Percentiles rank a stretch among this genome's conserved stretches.
Evolutionary conservation across 192 early-diverging fungal species (phyloP).

Genomic region (Allomyces arbusculus): DNA sequence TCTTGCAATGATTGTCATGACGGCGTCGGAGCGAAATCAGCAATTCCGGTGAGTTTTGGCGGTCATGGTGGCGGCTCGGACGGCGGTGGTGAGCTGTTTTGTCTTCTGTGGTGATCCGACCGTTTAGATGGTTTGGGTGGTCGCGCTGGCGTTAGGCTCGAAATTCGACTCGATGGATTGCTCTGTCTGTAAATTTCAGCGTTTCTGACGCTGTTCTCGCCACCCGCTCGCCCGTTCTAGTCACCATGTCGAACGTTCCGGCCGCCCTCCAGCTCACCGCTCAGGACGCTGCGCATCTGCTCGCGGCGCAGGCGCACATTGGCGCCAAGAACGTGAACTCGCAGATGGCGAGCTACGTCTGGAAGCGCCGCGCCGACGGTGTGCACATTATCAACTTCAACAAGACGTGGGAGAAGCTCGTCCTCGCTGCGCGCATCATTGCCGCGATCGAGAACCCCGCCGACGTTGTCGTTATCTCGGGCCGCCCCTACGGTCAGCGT

Average conservation of each 20-base stretch:
- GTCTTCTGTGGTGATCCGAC: too few relatives aligned
- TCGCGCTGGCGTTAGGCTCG: too few relatives aligned
- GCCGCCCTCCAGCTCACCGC: conserved; percentile 58
- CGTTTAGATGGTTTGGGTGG: too few relatives aligned
- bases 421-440: conserved; percentile 96
- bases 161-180: too few relatives aligned
- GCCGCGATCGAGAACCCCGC: conserved; percentile 96
- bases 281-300: conserved; percentile 81
- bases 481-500: conserved; percentile 94
- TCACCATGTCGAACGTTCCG: conserved; percentile 33
- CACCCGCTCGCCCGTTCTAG: too few relatives aligned
- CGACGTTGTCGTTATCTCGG: conserved; percentile 92
- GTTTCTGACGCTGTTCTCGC: too few relatives aligned
- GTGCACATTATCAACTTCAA: conserved; percentile 97
- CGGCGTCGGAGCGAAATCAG: too few relatives aligned
- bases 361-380: conserved; percentile 92
- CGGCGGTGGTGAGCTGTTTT: too few relatives aligned
- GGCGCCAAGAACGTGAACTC: conserved; percentile 94
- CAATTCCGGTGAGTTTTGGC: too few relatives aligned
- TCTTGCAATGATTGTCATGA: too few relatives aligned
- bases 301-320: conserved; percentile 93
- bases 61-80: too few relatives aligned
- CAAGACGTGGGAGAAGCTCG: conserved; percentile 99
- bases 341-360: conserved; percentile 89
- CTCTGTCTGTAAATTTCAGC: too few relatives aligned